Evolutionary conservation across 2,329 filamentous ascomycete species (phyloP), one percentile per base, ranked within the genome.

Genomic region (Aspergillus sp.): DNA sequence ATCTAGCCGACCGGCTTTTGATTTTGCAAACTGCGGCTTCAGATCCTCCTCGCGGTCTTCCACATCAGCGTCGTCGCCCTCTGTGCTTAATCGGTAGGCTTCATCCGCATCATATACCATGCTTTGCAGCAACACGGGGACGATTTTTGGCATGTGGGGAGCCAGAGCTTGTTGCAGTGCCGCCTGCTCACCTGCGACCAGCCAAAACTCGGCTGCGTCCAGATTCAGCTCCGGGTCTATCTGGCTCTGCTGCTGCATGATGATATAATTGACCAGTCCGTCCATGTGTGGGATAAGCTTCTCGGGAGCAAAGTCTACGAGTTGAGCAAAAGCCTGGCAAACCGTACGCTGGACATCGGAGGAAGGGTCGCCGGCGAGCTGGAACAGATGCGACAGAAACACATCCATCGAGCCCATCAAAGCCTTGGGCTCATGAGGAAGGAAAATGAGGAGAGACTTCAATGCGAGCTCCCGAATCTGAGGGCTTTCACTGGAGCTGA

Each of bases 91-190:
- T 54, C 93, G 83, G 38, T 91, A 85, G 69, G 97, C 95, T 67
- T 98, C 95, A 69, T 99, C 95, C 66, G 95, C 92, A 71, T 91
- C 91, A 76, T 98, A 99, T 1, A 98, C 88, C 94, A 99, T 99
- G 74, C 92, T 96, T 67, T 95, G 88, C 7, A 99, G 85, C 55
- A 99, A 81, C 1, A 97, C 91, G 0, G 95, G 95, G 31, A 99
- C 90, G 66, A 98, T 94, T 75, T 91, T 91, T 67, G 85, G 79
- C 59, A 98, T 86, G 73, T 91, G 91, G 0, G 93, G 93, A 8
- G 85, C 88, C 50, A 99, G 82, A 0, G 87, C 85, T 67, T 88
- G 85, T 81, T 92, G 92, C 57, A 98, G 81, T 62, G 90, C 86
- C 47, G 91, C 86, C 73, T 97, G 92, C 75, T 97, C 95, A 63